Evolutionary conservation across 1,139 yeast genomes (phyloP).

Genomic region (Pichia cactophila): DNA sequence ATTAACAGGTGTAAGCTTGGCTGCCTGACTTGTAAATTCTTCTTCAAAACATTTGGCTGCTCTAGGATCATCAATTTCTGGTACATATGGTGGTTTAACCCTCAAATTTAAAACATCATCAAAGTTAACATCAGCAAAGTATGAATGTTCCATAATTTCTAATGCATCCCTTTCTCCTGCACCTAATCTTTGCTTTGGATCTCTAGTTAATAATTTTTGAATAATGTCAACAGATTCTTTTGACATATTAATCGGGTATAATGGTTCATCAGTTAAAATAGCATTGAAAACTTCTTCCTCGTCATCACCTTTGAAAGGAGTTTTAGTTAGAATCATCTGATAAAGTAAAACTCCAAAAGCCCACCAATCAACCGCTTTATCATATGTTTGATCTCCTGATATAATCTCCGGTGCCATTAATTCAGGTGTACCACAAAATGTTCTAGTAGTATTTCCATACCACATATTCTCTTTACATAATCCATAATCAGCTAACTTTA

Average conservation of each 20-base stretch:
- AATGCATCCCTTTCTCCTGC: slow-evolving; percentile 81
- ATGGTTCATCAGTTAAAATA: slow-evolving; percentile 94
- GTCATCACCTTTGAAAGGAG: slow-evolving; percentile 97
- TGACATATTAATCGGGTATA: slow-evolving; percentile 96
- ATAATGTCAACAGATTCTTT: slow-evolving; percentile 91
- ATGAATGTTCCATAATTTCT: slow-evolving; percentile 93
- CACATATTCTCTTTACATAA: slow-evolving; percentile 95
- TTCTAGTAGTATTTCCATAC: slow-evolving; percentile 81
- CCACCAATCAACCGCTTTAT: slow-evolving; percentile 99
- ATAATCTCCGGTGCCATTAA: slow-evolving; percentile 98
- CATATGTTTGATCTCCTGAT: slow-evolving; percentile 79
- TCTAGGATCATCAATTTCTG: slow-evolving; percentile 76
- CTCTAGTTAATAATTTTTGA: slow-evolving; percentile 85
- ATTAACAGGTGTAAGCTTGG: slow-evolving; percentile 90
- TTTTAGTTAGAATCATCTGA: slow-evolving; percentile 93
- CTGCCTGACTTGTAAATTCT: slow-evolving; percentile 92
- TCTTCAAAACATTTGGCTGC: slow-evolving; percentile 91
- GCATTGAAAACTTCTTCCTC: slow-evolving; percentile 98
- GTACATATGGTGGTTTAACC: slow-evolving; percentile 78
- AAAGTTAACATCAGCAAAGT: slow-evolving; percentile 82
- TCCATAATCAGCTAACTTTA: slow-evolving; percentile 95
- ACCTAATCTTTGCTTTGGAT: slow-evolving; percentile 78
- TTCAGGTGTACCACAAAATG: slow-evolving; percentile 99
- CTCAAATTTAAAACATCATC: slow-evolving; percentile 72
- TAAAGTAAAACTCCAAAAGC: slow-evolving; percentile 94